phyloP scores from a whole-genome alignment of 805 yeast genomes.

The Wickerhamiella brachini region DNA sequence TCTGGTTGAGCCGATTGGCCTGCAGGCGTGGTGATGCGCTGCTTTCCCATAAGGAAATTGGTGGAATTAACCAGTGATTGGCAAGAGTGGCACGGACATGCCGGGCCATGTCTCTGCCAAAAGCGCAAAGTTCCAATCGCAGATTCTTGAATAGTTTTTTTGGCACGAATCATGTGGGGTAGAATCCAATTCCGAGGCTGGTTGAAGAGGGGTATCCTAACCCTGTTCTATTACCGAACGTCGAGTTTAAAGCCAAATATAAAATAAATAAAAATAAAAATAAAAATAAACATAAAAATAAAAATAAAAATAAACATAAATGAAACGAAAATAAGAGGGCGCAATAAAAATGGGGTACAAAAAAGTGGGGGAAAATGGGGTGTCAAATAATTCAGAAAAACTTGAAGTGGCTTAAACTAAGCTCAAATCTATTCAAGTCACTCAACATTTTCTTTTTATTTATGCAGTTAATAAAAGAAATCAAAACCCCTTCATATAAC shows the following conservation, averaged over 20 bases:
- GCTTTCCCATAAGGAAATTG: slow-evolving; percentile 1
- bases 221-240: background rate
- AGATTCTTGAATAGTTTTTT: slow-evolving; percentile 2
- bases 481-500: background rate
- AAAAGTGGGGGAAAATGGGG: no score
- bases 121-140: slow-evolving; percentile 6
- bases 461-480: no score
- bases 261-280: no score
- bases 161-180: slow-evolving; percentile 5
- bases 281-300: no score
- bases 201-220: background rate
- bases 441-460: no score
- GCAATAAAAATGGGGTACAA: no score
- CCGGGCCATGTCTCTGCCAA: slow-evolving; percentile 19
- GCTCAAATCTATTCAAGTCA: no score
- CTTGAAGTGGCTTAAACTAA: no score
- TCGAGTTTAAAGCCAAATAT: no score
- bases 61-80: slow-evolving; percentile 8
- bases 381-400: no score
- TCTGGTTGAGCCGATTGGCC: slow-evolving; percentile 16
- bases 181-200: background rate
- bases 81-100: slow-evolving; percentile 27
- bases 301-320: no score
- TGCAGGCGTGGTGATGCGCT: slow-evolving; percentile 2
- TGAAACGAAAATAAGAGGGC: no score